Percentiles rank a stretch among this genome's conserved stretches.
phyloP scores from a whole-genome alignment of 2,329 filamentous ascomycete genomes.

The Trichoderma harzianum region DNA sequence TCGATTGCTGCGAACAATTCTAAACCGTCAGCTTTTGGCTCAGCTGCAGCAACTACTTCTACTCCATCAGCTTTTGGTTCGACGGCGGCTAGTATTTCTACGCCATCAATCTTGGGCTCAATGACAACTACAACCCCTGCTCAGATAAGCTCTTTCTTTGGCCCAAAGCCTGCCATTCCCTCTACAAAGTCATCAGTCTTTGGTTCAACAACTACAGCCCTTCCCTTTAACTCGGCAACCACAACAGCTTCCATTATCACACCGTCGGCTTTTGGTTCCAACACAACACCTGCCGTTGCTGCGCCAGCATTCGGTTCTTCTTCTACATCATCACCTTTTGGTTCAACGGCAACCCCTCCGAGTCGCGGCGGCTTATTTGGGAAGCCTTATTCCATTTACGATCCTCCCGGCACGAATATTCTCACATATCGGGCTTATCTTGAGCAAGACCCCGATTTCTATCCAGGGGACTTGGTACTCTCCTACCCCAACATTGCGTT shows the following conservation, averaged over 20 bases:
- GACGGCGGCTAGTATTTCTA: background rate
- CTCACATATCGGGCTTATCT: background rate
- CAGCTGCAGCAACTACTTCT: background rate
- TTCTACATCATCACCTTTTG: background rate
- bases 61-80: background rate
- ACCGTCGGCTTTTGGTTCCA: background rate
- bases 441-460: accelerated
- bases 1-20: background rate
- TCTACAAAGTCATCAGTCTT: too few species aligned
- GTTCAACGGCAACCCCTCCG: background rate
- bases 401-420: background rate
- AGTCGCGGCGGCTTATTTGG: background rate
- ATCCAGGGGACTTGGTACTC: background rate
- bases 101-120: background rate
- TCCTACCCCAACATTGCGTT: background rate
- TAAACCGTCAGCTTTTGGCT: background rate
- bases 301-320: background rate
- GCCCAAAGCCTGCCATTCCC: background rate
- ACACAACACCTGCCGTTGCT: background rate
- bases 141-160: background rate
- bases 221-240: background rate
- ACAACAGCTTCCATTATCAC: background rate
- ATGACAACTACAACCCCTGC: background rate
- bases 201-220: background rate
- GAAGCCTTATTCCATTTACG: background rate